Percentiles rank a stretch among this genome's conserved stretches.
These are phyloP conservation scores for Immersiella caudata DNA, from an alignment of 495 filamentous ascomycete species.

Conservation along the genomic window DNA sequence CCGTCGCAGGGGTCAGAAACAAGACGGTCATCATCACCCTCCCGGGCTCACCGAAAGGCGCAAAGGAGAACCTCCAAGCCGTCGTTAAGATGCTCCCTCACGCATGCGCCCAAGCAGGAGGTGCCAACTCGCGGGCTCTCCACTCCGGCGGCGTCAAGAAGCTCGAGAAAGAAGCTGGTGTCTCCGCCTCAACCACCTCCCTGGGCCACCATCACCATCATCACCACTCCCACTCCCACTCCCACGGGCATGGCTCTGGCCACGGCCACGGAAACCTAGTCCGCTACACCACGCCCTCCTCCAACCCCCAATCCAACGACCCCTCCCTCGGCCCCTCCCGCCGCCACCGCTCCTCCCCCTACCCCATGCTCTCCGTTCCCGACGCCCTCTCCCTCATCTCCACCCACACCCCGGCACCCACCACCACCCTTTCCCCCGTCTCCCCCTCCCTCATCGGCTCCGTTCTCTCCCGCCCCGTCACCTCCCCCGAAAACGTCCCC, in stretches of 20 bases:
- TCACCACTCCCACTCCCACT: conserved; percentile 58
- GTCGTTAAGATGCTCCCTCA: conserved; percentile 90
- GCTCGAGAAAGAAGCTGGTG: conserved; percentile 81
- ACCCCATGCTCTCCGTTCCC: conserved; percentile 85
- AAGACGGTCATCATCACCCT: conserved; percentile 86
- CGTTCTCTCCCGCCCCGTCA: conserved; percentile 82
- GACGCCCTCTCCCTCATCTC: conserved; percentile 76
- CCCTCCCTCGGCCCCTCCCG: conserved; percentile 75
- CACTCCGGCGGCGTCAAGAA: conserved; percentile 81
- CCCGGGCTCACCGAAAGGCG: conserved; percentile 95
- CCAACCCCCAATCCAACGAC: conserved; percentile 73
- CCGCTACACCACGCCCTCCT: conserved; percentile 64
- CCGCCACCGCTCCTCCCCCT: conserved; percentile 82
- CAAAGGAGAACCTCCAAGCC: conserved; percentile 89
- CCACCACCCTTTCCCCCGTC: conserved; percentile 60
- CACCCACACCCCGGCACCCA: conserved; percentile 65
- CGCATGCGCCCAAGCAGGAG: conserved; percentile 87
- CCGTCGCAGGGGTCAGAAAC: conserved; percentile 86
- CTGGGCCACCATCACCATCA: conserved; percentile 36
- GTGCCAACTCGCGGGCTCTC: conserved; percentile 75
- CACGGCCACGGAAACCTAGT: conserved; percentile 65
- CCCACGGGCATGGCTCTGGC: conserved; percentile 49
- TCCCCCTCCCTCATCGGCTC: conserved; percentile 66
- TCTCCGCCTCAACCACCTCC: conserved; percentile 20
- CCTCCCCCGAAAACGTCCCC: conserved; percentile 78